Evolutionary conservation across 2,329 filamentous ascomycete genomes (phyloP).

Genomic region (Rhynchosporium agropyri): DNA sequence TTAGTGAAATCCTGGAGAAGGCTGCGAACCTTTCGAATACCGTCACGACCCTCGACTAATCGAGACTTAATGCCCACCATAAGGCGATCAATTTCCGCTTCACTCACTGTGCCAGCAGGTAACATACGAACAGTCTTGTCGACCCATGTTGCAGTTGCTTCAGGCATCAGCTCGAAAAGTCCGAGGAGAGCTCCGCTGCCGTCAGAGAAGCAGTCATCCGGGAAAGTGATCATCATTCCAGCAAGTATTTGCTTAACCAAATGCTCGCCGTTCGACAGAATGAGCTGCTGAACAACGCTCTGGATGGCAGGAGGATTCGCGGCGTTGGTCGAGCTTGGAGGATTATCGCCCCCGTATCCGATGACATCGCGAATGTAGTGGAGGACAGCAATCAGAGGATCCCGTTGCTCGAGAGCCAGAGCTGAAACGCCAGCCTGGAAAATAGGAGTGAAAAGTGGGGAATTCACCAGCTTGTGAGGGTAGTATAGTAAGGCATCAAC

Average conservation of each 20-base stretch:
- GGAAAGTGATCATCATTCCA: slow-evolving; percentile 99
- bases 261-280: slow-evolving; percentile 70
- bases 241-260: slow-evolving; percentile 89
- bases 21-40: slow-evolving; percentile 75
- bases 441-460: slow-evolving; percentile 76
- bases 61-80: slow-evolving; percentile 80
- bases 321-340: slow-evolving; percentile 61
- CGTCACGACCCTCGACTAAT: slow-evolving; percentile 64
- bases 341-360: slow-evolving; percentile 80
- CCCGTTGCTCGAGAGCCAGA: slow-evolving; percentile 84
- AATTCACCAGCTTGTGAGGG: slow-evolving; percentile 79
- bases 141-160: slow-evolving; percentile 80
- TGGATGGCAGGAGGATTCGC: slow-evolving; percentile 70
- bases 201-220: slow-evolving; percentile 91
- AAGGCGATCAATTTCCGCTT: slow-evolving; percentile 78
- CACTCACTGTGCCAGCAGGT: slow-evolving; percentile 78
- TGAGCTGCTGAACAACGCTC: slow-evolving; percentile 70
- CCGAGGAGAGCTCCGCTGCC: slow-evolving; percentile 89
- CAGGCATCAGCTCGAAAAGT: slow-evolving; percentile 83
- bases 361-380: slow-evolving; percentile 93
- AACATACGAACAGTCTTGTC: slow-evolving; percentile 81
- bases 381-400: slow-evolving; percentile 86
- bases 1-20: slow-evolving; percentile 97
- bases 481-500: slow-evolving; percentile 94
- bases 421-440: slow-evolving; percentile 86